Conservation (phyloP, 306 rosid species). For the Citrullus amarus region DNA sequence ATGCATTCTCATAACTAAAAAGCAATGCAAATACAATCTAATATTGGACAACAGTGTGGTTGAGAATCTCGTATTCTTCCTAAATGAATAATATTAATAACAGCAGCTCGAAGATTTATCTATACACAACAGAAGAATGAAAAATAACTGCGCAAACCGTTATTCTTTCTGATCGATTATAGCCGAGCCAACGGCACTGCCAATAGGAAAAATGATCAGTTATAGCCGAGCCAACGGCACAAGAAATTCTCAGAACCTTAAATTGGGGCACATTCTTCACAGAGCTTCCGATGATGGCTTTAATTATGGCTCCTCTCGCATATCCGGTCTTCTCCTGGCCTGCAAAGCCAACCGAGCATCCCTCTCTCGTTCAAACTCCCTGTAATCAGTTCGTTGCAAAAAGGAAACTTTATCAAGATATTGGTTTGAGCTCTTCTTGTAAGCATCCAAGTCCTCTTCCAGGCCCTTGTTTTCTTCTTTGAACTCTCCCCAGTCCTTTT, state of each 20-base stretch:
- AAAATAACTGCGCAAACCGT: not conserved
- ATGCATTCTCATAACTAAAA: no score
- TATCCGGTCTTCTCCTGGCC: conserved; percentile 65
- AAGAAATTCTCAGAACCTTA: not conserved
- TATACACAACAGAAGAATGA: conserved; percentile 1
- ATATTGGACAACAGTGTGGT: not conserved
- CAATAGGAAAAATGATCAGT: not conserved
- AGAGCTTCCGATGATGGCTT: not conserved
- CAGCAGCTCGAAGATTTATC: not conserved
- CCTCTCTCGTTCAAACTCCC: conserved; percentile 95
- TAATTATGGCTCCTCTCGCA: conserved; percentile 54
- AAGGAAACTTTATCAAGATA: conserved; percentile 81
- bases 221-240: not conserved
- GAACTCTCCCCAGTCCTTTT: conserved; percentile 95
- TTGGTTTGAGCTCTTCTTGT: conserved; percentile 95
- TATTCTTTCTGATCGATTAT: no score
- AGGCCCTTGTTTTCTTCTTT: conserved; percentile 74
- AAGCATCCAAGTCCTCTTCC: conserved; percentile 86
- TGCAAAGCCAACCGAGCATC: conserved; percentile 82
- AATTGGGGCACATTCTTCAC: not conserved
- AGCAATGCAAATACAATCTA: not conserved
- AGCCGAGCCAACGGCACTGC: not conserved
- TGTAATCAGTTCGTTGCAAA: conserved; percentile 85
- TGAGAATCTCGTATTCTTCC: not conserved
- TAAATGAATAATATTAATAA: not conserved